Base-by-base conservation (phyloP, 2,329 filamentous ascomycete species). In the Fusarium devonianum region DNA sequence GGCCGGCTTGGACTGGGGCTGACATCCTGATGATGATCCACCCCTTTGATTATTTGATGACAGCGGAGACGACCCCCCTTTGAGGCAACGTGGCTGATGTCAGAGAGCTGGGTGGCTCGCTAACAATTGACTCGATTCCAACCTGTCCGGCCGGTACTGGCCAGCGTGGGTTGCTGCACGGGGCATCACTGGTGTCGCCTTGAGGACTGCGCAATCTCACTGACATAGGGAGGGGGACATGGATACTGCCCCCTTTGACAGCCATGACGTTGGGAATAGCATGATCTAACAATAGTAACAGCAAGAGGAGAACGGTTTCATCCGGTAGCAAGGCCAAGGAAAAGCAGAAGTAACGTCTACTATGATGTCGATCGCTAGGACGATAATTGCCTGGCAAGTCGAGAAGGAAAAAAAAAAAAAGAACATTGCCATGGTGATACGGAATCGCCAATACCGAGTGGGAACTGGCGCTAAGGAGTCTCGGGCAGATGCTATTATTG, bases 21-120 rank as follows among this genome's bases (percentile, higher is more conserved):
- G 50, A 57, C 39, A 12, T 12, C n/a, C n/a, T n/a, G n/a, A n/a
- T n/a, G n/a, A n/a, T n/a, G n/a, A 50, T 33, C 33, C 43, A 53
- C 33, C 32, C 33, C 36, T 42, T 49, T 32, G 22, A 46, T 39
- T 44, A 26, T 43, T 58, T 54, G 46, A 60, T 46, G 58, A 56
- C 42, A 51, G 49, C 35, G 49, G 47, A 44, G 32, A 33, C 34
- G 14, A 22, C 30, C 22, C n/a, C 7, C 39, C 32, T 38, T 33
- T 55, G 33, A 45, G 49, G 53, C 53, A 64, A 64, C 58, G 62
- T 65, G 63, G 56, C 60, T 64, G 58, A 65, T 65, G 60, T 64
- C 46, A 61, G 63, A 65, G 47, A 49, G 47, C 58, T 65, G 62
- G 62, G 60, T 64, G 62, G 62, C 39, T 56, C 43, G 29, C 42